Conservation (phyloP, 2,329 filamentous ascomycete genomes). For the Venturia asperata region DNA sequence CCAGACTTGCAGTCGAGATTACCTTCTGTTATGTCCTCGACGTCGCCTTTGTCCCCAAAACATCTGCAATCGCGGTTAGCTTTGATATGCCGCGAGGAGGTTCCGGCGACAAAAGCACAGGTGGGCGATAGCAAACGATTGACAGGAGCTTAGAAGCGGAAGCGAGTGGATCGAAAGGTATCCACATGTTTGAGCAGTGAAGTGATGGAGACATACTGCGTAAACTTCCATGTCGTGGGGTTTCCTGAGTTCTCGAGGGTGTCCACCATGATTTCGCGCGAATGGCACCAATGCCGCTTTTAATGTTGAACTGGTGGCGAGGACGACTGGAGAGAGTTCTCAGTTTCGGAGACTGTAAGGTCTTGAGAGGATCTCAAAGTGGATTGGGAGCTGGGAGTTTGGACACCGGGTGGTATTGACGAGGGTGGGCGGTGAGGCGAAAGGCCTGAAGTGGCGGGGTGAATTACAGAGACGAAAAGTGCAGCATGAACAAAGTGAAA, state of each 20-base stretch:
- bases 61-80: slow-evolving; percentile 53
- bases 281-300: slow-evolving; percentile 17
- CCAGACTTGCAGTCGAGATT: slow-evolving; percentile 11
- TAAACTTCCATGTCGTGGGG: slow-evolving; percentile 99
- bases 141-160: neutral
- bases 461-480: neutral
- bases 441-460: neutral
- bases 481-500: neutral
- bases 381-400: slow-evolving; percentile 6
- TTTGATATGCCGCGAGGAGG: slow-evolving; percentile 19
- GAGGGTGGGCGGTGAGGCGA: slow-evolving; percentile 9
- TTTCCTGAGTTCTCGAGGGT: slow-evolving; percentile 60
- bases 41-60: slow-evolving; percentile 99
- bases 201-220: slow-evolving; percentile 63
- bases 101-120: slow-evolving; percentile 25
- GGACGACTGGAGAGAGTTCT: neutral
- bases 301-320: neutral
- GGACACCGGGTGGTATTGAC: neutral
- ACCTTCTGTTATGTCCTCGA: slow-evolving; percentile 98
- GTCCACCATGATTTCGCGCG: slow-evolving; percentile 75
- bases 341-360: neutral
- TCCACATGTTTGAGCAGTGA: neutral
- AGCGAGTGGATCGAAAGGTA: neutral
- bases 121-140: slow-evolving; percentile 19
- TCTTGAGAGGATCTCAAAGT: neutral